Conservation (phyloP, 352 stramenopile genomes). For the Pythium monospermum region DNA sequence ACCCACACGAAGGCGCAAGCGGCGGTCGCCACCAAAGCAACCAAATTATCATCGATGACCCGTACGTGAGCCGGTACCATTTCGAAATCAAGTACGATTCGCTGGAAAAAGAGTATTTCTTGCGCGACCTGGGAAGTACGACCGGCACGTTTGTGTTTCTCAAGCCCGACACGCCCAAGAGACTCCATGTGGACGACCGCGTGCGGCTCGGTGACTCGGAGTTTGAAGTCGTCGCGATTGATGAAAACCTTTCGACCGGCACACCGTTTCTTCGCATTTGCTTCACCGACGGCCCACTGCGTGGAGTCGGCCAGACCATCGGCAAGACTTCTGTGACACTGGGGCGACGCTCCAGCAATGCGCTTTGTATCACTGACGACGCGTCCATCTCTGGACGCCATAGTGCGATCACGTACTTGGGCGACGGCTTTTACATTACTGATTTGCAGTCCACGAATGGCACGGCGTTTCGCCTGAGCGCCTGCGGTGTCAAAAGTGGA, state of each 20-base stretch:
- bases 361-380: conserved; percentile 79
- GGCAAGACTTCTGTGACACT: conserved; percentile 71
- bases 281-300: conserved; percentile 74
- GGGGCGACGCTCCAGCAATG: conserved; percentile 64
- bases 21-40: conserved; percentile 76
- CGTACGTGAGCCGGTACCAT: conserved; percentile 77
- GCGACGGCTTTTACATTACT: conserved; percentile 81
- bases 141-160: conserved; percentile 81
- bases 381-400: conserved; percentile 75
- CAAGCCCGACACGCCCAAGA: conserved; percentile 63
- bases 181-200: conserved; percentile 58
- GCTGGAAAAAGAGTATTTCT: conserved; percentile 80
- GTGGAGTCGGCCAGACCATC: conserved; percentile 69
- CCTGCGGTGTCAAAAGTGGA: conserved; percentile 51
- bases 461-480: conserved; percentile 66
- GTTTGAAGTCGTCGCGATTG: conserved; percentile 73
- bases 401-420: conserved; percentile 64
- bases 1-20: conserved; percentile 50
- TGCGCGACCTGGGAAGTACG: conserved; percentile 75
- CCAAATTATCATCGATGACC: conserved; percentile 84
- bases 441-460: conserved; percentile 81
- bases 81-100: conserved; percentile 78
- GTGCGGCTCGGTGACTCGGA: conserved; percentile 79
- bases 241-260: conserved; percentile 55
- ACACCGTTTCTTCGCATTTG: conserved; percentile 69